phyloP scores from a whole-genome alignment of 768 basidiomycete genomes.

The Cubamyces sp. region DNA sequence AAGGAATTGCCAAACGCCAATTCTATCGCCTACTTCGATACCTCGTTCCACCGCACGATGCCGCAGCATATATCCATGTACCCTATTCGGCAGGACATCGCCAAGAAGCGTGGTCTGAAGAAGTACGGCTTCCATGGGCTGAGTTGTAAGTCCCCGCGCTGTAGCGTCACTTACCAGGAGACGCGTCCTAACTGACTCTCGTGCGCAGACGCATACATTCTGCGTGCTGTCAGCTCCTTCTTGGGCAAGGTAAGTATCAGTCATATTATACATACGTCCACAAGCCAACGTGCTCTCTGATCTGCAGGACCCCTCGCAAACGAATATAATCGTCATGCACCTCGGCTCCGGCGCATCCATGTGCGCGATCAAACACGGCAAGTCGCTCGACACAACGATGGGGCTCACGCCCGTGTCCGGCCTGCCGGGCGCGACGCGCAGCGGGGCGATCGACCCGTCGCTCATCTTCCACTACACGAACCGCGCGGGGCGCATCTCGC shows the following conservation, averaged over 20 bases:
- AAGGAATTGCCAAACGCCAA: conserved; percentile 64
- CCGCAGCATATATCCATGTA: conserved; percentile 80
- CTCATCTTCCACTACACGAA: conserved; percentile 80
- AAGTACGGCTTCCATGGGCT: conserved; percentile 95
- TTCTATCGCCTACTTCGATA: conserved; percentile 88
- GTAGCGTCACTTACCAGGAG: background rate
- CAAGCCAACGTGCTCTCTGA: background rate
- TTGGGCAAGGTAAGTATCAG: conserved; percentile 52
- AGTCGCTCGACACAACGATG: conserved; percentile 88
- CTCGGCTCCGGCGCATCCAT: conserved; percentile 90
- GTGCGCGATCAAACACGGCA: conserved; percentile 74
- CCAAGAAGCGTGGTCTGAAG: conserved; percentile 67
- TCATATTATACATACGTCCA: background rate
- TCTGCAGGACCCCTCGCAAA: conserved; percentile 44
- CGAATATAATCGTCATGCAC: conserved; percentile 83
- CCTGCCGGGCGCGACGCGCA: conserved; percentile 86
- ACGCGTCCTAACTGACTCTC: background rate
- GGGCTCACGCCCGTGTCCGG: conserved; percentile 90
- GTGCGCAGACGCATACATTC: conserved; percentile 64
- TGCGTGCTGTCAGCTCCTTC: conserved; percentile 59
- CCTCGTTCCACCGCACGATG: conserved; percentile 79
- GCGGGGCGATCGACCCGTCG: conserved; percentile 82
- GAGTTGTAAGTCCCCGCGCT: conserved; percentile 51
- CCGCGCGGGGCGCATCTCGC: conserved; percentile 53
- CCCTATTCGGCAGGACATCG: conserved; percentile 68